These are phyloP conservation scores for Amaranthus cruentus DNA, from an alignment of 148 eudicot species.

Conservation along the genomic window DNA sequence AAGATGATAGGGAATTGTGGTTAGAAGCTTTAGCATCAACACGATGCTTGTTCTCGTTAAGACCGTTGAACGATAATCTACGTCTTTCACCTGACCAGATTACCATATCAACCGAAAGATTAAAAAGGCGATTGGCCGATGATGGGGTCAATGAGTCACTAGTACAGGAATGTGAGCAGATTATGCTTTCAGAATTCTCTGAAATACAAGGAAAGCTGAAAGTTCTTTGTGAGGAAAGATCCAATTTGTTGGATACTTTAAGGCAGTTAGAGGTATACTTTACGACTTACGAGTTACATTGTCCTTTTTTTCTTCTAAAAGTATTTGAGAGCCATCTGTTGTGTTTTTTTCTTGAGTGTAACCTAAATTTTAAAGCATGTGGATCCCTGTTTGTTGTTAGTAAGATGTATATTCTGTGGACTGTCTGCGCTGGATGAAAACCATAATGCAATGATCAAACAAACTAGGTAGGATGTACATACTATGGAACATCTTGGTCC, in stretches of 20 bases:
- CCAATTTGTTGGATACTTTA: conserved; percentile 73
- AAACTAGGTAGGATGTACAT: background rate
- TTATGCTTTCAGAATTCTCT: conserved; percentile 77
- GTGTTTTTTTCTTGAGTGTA: no score
- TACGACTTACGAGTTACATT: background rate
- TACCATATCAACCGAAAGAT: conserved; percentile 70
- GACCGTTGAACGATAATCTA: conserved; percentile 45
- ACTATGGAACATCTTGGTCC: no score
- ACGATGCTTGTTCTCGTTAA: conserved; percentile 44
- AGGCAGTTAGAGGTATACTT: conserved; percentile 76
- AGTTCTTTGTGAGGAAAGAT: conserved; percentile 65
- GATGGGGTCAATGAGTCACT: conserved; percentile 70
- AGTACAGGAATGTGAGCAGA: conserved; percentile 86
- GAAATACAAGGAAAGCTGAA: conserved; percentile 58
- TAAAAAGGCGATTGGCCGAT: conserved; percentile 68
- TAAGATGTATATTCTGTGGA: no score
- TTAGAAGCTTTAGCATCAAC: conserved; percentile 67
- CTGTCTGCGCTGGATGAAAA: no score
- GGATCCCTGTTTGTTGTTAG: background rate
- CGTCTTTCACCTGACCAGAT: conserved; percentile 42
- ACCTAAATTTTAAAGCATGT: background rate
- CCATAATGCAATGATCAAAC: background rate
- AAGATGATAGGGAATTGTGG: conserved; percentile 68
- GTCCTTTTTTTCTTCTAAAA: background rate
- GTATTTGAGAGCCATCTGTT: background rate